Evolutionary conservation across 176 grass and related monocot species (phyloP), one percentile per base, ranked within the genome.

Genomic region (Puya raimondii): DNA sequence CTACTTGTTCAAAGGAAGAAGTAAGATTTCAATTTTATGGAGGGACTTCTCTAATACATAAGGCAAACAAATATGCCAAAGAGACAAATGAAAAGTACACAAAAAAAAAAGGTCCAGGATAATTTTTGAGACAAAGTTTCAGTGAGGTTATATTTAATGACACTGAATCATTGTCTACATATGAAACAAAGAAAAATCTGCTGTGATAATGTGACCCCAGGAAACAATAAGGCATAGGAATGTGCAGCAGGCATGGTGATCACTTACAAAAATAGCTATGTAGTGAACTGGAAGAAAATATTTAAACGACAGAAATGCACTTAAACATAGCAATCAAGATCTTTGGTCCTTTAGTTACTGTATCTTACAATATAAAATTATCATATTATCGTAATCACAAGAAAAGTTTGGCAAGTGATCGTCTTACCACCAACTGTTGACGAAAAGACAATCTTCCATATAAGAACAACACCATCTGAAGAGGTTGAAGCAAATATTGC

Each of bases 401-500:
- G 16, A 18, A 27, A 79, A 29, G 56, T 20, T 15, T 12, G 12
- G 64, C 13, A 49, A 70, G 23, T 29, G 57, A 53, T 71, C 23
- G 81, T 78, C 76, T 88, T 85, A 99, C 94, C 84, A 68, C 17
- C 74, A 22, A 23, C 15, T 33, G 42, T 47, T 15, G 68, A 75
- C 6, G 88, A 77, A 74, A 75, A 53, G 20, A 22, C 33, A 83
- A 99, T 73, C 80, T 93, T 78, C 86, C 86, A 99, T 51, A 90
- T 87, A 79, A 85, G 71, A 64, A 97, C 86, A 70, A 76, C 81
- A 23, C 89, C 80, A 78, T 97, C 94, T 2, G 94, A 97, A 17
- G 89, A 97, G 64, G 89, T 87, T 67, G 94, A 97, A 71, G 89
- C 86, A 17, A 89, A 93, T 74, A 93, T 85, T 26, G 86, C 78